Conservation (phyloP, 495 filamentous ascomycete genomes). For the Penicillium nucicola region DNA sequence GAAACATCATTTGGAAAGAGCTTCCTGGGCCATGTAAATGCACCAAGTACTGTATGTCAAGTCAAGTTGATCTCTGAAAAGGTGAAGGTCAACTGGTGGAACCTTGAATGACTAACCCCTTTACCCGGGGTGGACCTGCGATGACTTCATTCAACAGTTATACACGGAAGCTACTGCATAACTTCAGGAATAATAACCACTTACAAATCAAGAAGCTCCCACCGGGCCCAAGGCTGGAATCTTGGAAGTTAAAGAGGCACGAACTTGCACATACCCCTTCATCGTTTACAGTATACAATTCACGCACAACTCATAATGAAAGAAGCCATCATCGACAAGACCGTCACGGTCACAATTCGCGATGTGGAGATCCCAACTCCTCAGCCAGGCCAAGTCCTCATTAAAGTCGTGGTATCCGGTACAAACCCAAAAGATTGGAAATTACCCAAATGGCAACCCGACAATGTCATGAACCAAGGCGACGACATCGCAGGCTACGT, state of each 20-base stretch:
- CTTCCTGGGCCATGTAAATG: too few relatives aligned
- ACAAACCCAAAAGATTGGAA: slow-evolving; percentile 86
- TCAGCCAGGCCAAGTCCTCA: slow-evolving; percentile 61
- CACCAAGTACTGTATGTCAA: too few relatives aligned
- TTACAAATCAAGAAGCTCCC: slow-evolving; percentile 1
- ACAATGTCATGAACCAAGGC: slow-evolving; percentile 50
- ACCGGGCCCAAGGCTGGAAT: too few relatives aligned
- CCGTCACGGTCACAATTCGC: slow-evolving; percentile 56
- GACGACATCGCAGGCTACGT: slow-evolving; percentile 74
- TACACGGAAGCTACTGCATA: neutral
- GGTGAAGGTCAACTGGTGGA: too few relatives aligned
- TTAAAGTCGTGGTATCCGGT: slow-evolving; percentile 64
- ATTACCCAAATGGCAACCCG: slow-evolving; percentile 24
- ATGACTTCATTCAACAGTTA: too few relatives aligned
- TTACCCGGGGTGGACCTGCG: too few relatives aligned
- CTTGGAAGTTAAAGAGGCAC: too few relatives aligned
- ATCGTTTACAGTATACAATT: neutral
- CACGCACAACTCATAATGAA: slow-evolving; percentile 48
- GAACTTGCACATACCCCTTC: neutral
- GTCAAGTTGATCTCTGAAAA: too few relatives aligned
- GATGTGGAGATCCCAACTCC: slow-evolving; percentile 63
- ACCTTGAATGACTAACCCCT: too few relatives aligned
- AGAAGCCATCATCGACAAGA: slow-evolving; percentile 57
- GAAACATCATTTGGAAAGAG: too few relatives aligned
- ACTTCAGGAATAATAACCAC: neutral